Base-by-base conservation (phyloP, 1,139 yeast genomes). In the Taphrina wiesneri region DNA sequence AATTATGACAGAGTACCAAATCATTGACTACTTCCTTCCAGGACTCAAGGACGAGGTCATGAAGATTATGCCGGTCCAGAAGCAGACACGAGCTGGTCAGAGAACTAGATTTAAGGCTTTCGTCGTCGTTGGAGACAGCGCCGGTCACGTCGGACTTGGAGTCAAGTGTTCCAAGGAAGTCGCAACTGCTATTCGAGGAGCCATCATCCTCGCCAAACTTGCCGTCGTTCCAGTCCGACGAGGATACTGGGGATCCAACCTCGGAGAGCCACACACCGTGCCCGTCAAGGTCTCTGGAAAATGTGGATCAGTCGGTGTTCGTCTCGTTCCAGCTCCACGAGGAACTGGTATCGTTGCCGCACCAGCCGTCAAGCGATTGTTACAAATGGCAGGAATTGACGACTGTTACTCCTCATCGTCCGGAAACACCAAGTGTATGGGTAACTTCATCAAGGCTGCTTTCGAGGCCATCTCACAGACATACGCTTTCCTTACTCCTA, bases 81-180 rank as follows among this genome's bases (percentile, higher is more conserved):
- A 93, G 88, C 99, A 93, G 85, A 93, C 99, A 86, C 88, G 97
- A 85, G 99, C 99, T 78, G 99, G 99, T 91, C 99, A 93, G 87
- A 93, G 99, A 87, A 93, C 99, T 84, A 91, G 99, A 87, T 92
- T 93, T 89, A 95, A 95, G 95, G 99, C 98, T 82, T 96, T 93
- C 80, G 98, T 95, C 80, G 92, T 93, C 80, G 91, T 93, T 81
- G 99, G 99, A 86, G 99, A 95, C 86, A 84, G 92, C 78, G 90
- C 91, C 90, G 99, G 99, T 82, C 99, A 95, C 87, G 97, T 93
- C 84, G 99, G 99, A 89, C 89, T 93, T 81, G 99, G 99, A 86
- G 92, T 95, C 85, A 95, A 95, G 91, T 92, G 98, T 82, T 97
- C 99, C 78, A 93, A 93, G 91, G 99, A 95, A 86, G 98, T 93